These are phyloP conservation scores for Alternaria incomplexa DNA, from an alignment of 2,329 filamentous ascomycete genomes.

Conservation along the genomic window DNA sequence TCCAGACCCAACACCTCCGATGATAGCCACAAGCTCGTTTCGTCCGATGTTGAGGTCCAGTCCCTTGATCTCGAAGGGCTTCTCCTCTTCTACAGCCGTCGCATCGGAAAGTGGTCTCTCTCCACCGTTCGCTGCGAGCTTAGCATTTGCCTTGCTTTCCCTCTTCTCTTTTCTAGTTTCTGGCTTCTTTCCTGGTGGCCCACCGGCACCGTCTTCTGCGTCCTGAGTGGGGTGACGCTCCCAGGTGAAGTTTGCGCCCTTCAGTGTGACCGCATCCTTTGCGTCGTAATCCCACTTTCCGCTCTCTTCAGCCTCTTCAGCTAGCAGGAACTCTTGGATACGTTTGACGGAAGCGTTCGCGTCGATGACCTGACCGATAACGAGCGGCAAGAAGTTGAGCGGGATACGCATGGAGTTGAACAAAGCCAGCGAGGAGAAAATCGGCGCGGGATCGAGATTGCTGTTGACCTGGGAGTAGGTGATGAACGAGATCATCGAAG, in stretches of 20 bases:
- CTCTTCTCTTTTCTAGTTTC: constrained; percentile 59
- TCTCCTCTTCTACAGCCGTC: constrained; percentile 53
- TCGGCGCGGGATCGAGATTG: constrained; percentile 71
- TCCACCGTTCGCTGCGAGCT: constrained; percentile 27
- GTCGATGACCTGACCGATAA: constrained; percentile 88
- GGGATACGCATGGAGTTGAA: constrained; percentile 93
- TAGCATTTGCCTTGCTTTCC: constrained; percentile 48
- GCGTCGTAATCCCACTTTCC: constrained; percentile 62
- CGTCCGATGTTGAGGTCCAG: constrained; percentile 72
- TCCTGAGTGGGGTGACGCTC: constrained; percentile 68
- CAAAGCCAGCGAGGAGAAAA: constrained; percentile 92
- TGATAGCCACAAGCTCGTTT: constrained; percentile 82
- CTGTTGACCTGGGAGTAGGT: constrained; percentile 72
- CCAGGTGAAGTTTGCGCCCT: constrained; percentile 84
- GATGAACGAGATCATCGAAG: constrained; percentile 94
- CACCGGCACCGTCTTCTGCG: constrained; percentile 43
- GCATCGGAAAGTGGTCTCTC: constrained; percentile 57
- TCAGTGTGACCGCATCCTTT: constrained; percentile 69
- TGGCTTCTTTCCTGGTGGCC: constrained; percentile 42
- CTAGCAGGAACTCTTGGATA: constrained; percentile 85
- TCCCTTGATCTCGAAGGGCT: constrained; percentile 75
- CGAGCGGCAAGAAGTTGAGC: constrained; percentile 84
- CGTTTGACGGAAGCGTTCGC: constrained; percentile 83
- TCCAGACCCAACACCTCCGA: constrained; percentile 85
- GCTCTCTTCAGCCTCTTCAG: constrained; percentile 82